Evolutionary conservation across 1,139 yeast genomes (phyloP).

Genomic region (Saccharomyces pastorianus): DNA sequence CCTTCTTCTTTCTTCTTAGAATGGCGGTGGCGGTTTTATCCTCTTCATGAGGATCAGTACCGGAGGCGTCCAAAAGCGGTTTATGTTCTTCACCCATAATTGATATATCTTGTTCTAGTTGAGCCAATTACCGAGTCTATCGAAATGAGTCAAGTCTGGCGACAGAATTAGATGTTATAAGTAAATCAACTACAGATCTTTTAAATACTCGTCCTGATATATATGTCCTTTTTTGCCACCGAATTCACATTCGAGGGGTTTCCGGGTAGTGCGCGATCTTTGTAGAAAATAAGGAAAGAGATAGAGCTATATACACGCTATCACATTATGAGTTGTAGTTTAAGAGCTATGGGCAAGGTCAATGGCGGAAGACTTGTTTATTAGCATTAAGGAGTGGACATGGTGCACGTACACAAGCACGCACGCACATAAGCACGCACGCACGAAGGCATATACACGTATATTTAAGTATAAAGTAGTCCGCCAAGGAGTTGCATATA

Average conservation of each 20-base stretch:
- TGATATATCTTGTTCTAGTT: not conserved
- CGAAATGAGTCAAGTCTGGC: not conserved
- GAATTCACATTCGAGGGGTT: conserved; percentile 1
- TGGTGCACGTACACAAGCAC: not conserved
- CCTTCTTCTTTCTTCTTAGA: conserved; percentile 95
- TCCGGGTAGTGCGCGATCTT: not conserved
- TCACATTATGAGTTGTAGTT: no score
- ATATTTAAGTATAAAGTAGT: not conserved
- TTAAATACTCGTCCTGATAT: conserved; percentile 1
- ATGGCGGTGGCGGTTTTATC: conserved; percentile 97
- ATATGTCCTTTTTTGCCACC: conserved; percentile 1
- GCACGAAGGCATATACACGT: not conserved
- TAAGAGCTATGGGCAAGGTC: not conserved
- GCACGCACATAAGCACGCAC: not conserved
- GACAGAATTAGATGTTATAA: not conserved
- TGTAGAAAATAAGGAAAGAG: not conserved
- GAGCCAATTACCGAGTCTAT: not conserved
- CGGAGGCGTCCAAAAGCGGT: conserved; percentile 47
- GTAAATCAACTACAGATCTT: not conserved
- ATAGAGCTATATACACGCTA: not conserved
- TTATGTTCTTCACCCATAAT: conserved; percentile 33
- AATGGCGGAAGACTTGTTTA: not conserved
- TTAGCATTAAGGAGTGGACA: not conserved
- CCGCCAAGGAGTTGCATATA: not conserved
- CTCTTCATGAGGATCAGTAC: conserved; percentile 46